Percentiles rank a stretch among this genome's conserved stretches.
phyloP scores from a whole-genome alignment of 2,329 filamentous ascomycete genomes.

The Hypoxylon sp. region DNA sequence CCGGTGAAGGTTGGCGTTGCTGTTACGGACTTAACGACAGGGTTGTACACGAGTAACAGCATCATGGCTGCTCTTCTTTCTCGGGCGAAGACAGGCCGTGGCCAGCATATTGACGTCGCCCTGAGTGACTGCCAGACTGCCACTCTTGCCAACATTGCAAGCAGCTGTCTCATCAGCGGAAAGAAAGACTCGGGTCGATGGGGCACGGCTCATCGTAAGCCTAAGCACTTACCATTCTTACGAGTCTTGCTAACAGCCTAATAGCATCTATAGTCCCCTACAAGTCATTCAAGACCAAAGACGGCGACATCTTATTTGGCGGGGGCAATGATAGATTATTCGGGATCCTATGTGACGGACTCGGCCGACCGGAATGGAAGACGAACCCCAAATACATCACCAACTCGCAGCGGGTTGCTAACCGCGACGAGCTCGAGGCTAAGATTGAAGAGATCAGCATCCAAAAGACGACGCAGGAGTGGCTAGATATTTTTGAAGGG shows the following conservation, averaged over 20 bases:
- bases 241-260: conserved; percentile 28
- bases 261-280: conserved; percentile 97
- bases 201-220: conserved; percentile 93
- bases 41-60: conserved; percentile 93
- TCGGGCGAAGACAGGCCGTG: conserved; percentile 79
- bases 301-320: conserved; percentile 79
- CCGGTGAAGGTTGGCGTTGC: conserved; percentile 98
- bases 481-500: conserved; percentile 89
- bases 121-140: conserved; percentile 96
- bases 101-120: conserved; percentile 93
- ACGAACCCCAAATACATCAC: conserved; percentile 70
- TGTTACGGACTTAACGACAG: conserved; percentile 95
- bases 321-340: conserved; percentile 82
- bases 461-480: conserved; percentile 86
- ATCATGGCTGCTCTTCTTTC: conserved; percentile 94
- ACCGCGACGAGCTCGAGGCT: conserved; percentile 82
- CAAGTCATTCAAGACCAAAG: conserved; percentile 81
- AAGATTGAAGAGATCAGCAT: conserved; percentile 82
- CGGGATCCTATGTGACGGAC: conserved; percentile 72
- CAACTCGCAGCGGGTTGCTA: conserved; percentile 74
- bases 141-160: conserved; percentile 94
- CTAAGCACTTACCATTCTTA: not conserved
- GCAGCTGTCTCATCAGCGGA: conserved; percentile 89
- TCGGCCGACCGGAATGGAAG: conserved; percentile 73
- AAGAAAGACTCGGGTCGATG: conserved; percentile 90